Conservation (phyloP, 345 rosid genomes). For the Noccaea bulbosa region DNA sequence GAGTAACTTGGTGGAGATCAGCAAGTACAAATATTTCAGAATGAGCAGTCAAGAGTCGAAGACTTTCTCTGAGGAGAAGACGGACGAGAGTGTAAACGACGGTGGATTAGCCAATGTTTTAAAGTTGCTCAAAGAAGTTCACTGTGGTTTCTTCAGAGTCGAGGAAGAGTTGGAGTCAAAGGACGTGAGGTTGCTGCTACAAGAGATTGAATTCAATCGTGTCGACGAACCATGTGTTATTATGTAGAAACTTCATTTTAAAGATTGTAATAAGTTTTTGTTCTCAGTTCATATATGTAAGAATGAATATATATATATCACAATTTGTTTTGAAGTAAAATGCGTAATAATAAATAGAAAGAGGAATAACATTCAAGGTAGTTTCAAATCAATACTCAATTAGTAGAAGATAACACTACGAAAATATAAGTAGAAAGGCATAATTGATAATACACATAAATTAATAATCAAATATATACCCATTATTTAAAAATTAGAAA, state of each 20-base stretch:
- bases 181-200: conserved; percentile 35
- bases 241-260: background rate
- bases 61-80: conserved; percentile 53
- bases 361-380: too few relatives aligned
- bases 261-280: background rate
- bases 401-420: too few relatives aligned
- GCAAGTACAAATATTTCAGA: conserved; percentile 54
- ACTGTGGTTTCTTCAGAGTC: conserved; percentile 9
- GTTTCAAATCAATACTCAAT: too few relatives aligned
- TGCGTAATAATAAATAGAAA: too few relatives aligned
- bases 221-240: background rate
- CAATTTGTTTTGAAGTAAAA: too few relatives aligned
- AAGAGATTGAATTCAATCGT: background rate
- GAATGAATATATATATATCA: too few relatives aligned
- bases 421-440: too few relatives aligned
- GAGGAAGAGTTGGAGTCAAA: conserved; percentile 19
- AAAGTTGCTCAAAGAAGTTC: conserved; percentile 37
- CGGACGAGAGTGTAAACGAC: conserved; percentile 49
- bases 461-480: too few relatives aligned
- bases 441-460: too few relatives aligned
- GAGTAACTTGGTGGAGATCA: conserved; percentile 30
- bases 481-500: too few relatives aligned
- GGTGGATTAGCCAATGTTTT: conserved; percentile 47
- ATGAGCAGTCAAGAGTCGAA: conserved; percentile 33
- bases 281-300: background rate